Conservation (phyloP, 345 rosid genomes). For the Clausena lansium region DNA sequence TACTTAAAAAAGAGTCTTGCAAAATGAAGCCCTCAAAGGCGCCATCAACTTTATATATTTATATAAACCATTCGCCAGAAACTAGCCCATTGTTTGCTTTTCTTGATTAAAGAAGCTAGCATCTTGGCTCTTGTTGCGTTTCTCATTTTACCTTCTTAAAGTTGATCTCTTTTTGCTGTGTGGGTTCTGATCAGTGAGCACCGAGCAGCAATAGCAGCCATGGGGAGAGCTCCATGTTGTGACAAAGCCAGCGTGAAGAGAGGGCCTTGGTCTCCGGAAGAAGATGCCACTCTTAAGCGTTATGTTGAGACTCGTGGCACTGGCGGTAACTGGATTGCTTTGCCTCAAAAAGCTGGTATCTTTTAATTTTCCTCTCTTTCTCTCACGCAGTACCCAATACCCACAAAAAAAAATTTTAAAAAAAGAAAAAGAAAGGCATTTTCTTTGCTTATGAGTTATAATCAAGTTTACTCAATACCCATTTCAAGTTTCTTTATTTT, state of each 20-base stretch:
- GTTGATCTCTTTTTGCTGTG: neutral
- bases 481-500: neutral
- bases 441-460: neutral
- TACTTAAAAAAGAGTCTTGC: neutral
- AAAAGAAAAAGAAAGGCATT: neutral
- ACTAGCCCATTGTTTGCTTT: constrained; percentile 13
- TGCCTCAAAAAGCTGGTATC: constrained; percentile 60
- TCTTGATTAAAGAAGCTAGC: neutral
- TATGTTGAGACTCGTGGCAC: constrained; percentile 45
- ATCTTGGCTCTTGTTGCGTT: constrained; percentile 10
- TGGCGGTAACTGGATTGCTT: constrained; percentile 55
- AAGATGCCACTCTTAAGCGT: constrained; percentile 51
- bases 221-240: constrained; percentile 75
- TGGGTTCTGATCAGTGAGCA: neutral
- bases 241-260: constrained; percentile 59
- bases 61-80: constrained; percentile 3
- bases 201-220: neutral
- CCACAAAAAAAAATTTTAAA: neutral
- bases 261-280: constrained; percentile 77
- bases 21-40: constrained; percentile 9
- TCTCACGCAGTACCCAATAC: neutral
- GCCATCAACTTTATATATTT: constrained; percentile 18
- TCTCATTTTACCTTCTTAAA: constrained; percentile 10
- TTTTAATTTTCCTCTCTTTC: neutral
- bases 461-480: neutral